phyloP scores from a whole-genome alignment of 306 rosid genomes.

The Rosa rugosa region DNA sequence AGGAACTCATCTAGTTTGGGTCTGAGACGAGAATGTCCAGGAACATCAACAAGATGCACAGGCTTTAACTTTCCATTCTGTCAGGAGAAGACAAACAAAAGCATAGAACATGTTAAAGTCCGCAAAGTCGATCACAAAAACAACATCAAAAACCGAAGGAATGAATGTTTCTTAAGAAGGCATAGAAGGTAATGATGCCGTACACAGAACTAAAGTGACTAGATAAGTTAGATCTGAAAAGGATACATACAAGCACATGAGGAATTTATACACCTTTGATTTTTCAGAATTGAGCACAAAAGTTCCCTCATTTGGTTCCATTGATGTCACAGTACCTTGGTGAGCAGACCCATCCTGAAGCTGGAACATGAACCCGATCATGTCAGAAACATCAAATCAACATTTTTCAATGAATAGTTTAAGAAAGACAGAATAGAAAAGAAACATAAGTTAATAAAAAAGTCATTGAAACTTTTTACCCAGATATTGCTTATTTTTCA shows the following conservation, averaged over 20 bases:
- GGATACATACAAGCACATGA: neutral
- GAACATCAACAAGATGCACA: slow-evolving; percentile 82
- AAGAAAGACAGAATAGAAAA: neutral
- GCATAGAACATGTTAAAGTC: slow-evolving; percentile 11
- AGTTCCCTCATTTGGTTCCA: slow-evolving; percentile 91
- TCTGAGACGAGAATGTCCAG: slow-evolving; percentile 95
- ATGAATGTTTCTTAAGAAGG: neutral
- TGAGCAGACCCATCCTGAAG: slow-evolving; percentile 87
- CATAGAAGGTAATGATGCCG: neutral
- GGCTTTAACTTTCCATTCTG: slow-evolving; percentile 81
- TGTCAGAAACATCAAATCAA: slow-evolving; percentile 22
- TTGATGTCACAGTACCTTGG: slow-evolving; percentile 92
- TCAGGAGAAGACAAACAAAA: slow-evolving; percentile 18
- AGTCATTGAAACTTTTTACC: neutral
- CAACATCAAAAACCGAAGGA: slow-evolving; percentile 12
- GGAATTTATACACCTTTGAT: slow-evolving; percentile 47
- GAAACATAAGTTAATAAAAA: neutral
- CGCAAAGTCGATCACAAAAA: slow-evolving; percentile 9
- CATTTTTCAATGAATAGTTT: neutral
- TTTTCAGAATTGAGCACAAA: slow-evolving; percentile 78
- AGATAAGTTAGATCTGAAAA: neutral
- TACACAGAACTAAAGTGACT: neutral
- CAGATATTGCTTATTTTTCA: neutral
- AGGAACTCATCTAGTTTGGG: slow-evolving; percentile 84
- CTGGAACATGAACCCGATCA: slow-evolving; percentile 41